Evolutionary conservation across 2,329 filamentous ascomycete species (phyloP), one percentile per base, ranked within the genome.

Genomic region (Akanthomyces lecanii): DNA sequence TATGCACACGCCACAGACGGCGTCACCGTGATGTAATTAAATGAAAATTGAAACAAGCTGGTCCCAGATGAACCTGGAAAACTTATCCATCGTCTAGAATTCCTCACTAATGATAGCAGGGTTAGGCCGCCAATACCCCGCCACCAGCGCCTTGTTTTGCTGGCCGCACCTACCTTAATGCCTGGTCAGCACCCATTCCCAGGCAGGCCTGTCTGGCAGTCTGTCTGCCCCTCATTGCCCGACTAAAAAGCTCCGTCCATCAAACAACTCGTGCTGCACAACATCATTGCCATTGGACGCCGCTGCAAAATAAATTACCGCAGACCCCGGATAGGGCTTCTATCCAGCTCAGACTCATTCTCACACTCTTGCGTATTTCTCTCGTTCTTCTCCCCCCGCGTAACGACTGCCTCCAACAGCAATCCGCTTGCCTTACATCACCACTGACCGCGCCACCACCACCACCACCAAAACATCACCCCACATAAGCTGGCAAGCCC

Each of bases 251-350:
- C 58, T 61, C 25, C 57, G 25, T 52, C 23, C 36, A 14, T 53
- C 40, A 53, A 53, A 53, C 58, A 44, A 40, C 61, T 57, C 53
- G 61, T 62, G 53, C 52, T 51, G 53, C 61, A 36, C 61, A 18
- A 63, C 53, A 58, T 63, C n/a, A 38, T 58, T 58, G n/a, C 61
- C 61, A 63, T 63, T 63, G 54, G 54, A 52, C 61, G 28, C 61
- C 30, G 50, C 48, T 7, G 30, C 25, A 30, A 21, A 21, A 61
- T 61, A 55, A 54, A 61, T 61, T 61, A 40, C 50, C 59, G 52
- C 59, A 61, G n/a, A 38, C 18, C n/a, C 28, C 48, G 10, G 47
- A 36, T 33, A 18, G 21, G 40, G 25, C 14, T 7, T n/a, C 33
- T 11, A 1, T 36, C 8, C 28, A 30, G 2, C 28, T 6, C 28